Evolutionary conservation across 371 early-diverging fungal species (phyloP).

Genomic region (Mortierella sp.): DNA sequence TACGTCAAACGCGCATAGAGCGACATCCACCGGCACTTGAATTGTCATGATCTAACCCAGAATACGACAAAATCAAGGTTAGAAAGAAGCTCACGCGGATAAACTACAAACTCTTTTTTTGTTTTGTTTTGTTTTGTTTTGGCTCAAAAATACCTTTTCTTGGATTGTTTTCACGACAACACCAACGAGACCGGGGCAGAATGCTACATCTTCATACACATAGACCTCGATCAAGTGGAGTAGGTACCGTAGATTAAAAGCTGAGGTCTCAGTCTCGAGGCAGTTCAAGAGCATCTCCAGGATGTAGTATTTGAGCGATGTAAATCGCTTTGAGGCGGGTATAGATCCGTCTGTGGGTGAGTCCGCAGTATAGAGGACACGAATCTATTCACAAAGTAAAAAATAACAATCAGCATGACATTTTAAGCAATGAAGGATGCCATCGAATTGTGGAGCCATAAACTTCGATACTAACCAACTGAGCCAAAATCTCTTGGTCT

Average conservation of each 20-base stretch:
- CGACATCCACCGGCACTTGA: conserved; percentile 76
- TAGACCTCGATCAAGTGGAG: conserved; percentile 81
- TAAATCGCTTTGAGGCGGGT: conserved; percentile 57
- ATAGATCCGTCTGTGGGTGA: conserved; percentile 44
- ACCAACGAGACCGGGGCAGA: conserved; percentile 79
- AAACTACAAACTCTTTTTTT: neutral
- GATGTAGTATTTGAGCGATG: conserved; percentile 75
- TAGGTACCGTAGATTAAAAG: conserved; percentile 76
- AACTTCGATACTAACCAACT: conserved; percentile 56
- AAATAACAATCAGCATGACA: neutral
- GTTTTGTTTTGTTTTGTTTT: neutral
- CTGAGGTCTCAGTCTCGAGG: conserved; percentile 73
- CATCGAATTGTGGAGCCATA: neutral
- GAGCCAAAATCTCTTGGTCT: conserved; percentile 67
- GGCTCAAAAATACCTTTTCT: conserved; percentile 69
- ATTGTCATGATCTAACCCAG: conserved; percentile 66
- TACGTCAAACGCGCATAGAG: conserved; percentile 77
- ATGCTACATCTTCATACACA: conserved; percentile 81
- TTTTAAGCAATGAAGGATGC: neutral
- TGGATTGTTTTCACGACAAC: conserved; percentile 79
- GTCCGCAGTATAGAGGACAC: conserved; percentile 68
- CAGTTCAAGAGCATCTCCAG: conserved; percentile 77
- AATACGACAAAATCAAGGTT: neutral
- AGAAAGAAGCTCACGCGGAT: neutral
- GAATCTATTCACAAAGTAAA: conserved; percentile 53